Percentiles rank a stretch among this genome's conserved stretches.
These are phyloP conservation scores for Jasminum sambac DNA, from an alignment of 257 asterid genomes.

Conservation along the genomic window DNA sequence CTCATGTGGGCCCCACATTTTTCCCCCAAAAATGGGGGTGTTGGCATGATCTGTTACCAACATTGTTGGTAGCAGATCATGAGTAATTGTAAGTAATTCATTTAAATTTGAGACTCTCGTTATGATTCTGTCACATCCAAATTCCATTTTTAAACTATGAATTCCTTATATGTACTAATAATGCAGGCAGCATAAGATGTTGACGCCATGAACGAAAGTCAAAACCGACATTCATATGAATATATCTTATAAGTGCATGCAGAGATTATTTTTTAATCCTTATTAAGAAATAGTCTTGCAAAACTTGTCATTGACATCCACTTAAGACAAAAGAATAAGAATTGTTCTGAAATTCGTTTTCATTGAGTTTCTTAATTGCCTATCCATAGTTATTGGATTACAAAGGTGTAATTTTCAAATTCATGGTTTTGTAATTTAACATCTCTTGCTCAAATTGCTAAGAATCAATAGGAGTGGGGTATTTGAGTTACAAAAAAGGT, in stretches of 20 bases:
- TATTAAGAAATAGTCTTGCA: not conserved
- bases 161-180: slow-evolving; percentile 1
- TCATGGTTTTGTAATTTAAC: not conserved
- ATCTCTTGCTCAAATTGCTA: not conserved
- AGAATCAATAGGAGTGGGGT: not conserved
- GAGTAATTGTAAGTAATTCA: not conserved
- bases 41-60: too few relatives aligned
- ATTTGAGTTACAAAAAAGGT: not conserved
- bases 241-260: not conserved
- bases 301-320: not conserved
- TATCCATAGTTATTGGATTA: not conserved
- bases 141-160: not conserved
- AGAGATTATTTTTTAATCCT: not conserved
- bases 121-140: not conserved
- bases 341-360: not conserved
- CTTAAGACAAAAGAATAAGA: not conserved
- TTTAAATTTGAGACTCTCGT: not conserved
- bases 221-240: not conserved
- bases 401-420: not conserved
- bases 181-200: not conserved
- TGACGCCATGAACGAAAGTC: not conserved
- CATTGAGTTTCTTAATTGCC: not conserved
- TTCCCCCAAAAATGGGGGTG: too few relatives aligned
- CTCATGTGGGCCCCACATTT: too few relatives aligned
- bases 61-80: too few relatives aligned